These are phyloP conservation scores for Dendrobium nobile DNA, from an alignment of 106 monocot species.

Conservation along the genomic window DNA sequence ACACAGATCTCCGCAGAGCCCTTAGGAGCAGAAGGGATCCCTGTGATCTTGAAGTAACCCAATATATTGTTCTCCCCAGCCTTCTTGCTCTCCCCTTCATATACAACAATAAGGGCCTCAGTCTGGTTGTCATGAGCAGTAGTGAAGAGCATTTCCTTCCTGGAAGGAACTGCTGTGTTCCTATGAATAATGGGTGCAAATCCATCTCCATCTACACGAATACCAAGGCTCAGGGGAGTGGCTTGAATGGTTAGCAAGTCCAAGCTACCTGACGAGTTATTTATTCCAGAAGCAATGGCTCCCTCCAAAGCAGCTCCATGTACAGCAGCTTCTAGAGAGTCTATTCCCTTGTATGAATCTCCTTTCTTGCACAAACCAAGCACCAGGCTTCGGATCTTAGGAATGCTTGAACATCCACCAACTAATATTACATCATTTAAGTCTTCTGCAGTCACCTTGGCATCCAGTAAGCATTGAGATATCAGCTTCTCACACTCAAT, in stretches of 20 bases:
- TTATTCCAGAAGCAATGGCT: slow-evolving; percentile 57
- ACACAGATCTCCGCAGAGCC: slow-evolving; percentile 56
- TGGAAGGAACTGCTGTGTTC: slow-evolving; percentile 63
- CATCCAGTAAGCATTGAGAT: slow-evolving; percentile 49
- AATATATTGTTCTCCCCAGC: slow-evolving; percentile 53
- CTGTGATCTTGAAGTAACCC: slow-evolving; percentile 67
- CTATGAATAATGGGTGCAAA: slow-evolving; percentile 38
- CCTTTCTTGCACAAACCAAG: slow-evolving; percentile 37
- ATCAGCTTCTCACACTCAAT: slow-evolving; percentile 48
- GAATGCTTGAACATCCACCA: slow-evolving; percentile 66
- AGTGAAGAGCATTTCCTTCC: slow-evolving; percentile 56
- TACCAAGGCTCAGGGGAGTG: slow-evolving; percentile 50
- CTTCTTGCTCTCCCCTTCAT: slow-evolving; percentile 57
- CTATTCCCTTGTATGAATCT: slow-evolving; percentile 29
- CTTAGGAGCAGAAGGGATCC: slow-evolving; percentile 52
- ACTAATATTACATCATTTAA: slow-evolving; percentile 68
- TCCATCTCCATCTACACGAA: slow-evolving; percentile 35
- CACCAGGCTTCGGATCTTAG: slow-evolving; percentile 40
- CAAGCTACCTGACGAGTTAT: slow-evolving; percentile 46
- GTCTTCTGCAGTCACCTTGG: slow-evolving; percentile 44
- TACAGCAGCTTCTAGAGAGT: slow-evolving; percentile 57
- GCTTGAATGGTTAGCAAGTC: slow-evolving; percentile 72
- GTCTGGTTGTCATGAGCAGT: slow-evolving; percentile 66
- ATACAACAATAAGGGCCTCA: slow-evolving; percentile 59
- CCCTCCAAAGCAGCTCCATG: slow-evolving; percentile 73